Evolutionary conservation across 768 basidiomycete species (phyloP).

Genomic region (Naganishia kalamii): DNA sequence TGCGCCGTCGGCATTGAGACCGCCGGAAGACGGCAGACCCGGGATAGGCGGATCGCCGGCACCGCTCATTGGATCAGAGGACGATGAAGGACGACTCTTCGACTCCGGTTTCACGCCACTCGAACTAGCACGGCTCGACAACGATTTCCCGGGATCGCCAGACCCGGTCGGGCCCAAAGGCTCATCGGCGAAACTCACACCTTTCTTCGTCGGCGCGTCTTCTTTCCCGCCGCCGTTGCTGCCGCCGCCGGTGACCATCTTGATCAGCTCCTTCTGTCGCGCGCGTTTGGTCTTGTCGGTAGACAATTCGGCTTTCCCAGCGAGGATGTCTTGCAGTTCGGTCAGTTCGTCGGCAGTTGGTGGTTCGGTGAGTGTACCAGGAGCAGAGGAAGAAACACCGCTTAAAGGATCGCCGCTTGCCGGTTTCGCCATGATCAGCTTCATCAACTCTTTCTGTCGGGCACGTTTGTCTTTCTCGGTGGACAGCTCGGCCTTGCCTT

Average conservation of each 20-base stretch:
- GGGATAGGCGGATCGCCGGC: not conserved
- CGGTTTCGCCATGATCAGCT: not conserved
- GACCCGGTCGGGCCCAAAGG: not conserved
- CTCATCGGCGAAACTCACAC: not conserved
- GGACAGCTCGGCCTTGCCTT: not conserved
- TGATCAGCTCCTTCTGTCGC: not conserved
- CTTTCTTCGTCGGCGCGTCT: not conserved
- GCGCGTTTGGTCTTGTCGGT: not conserved
- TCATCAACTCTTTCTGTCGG: constrained; percentile 3
- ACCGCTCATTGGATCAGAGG: not conserved
- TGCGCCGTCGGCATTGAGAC: not conserved
- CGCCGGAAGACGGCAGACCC: not conserved
- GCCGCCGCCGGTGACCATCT: not conserved
- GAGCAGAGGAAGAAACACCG: not conserved
- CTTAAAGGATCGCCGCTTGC: not conserved
- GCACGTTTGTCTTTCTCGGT: not conserved
- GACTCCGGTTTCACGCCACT: not conserved
- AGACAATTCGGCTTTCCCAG: not conserved
- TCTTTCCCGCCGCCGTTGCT: not conserved
- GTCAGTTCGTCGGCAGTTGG: not conserved
- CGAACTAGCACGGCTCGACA: not conserved
- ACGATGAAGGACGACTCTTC: not conserved
- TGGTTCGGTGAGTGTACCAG: not conserved
- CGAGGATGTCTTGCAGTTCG: not conserved
- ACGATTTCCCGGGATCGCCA: not conserved